Conservation (phyloP, 306 rosid species). For the Betula pendula region DNA sequence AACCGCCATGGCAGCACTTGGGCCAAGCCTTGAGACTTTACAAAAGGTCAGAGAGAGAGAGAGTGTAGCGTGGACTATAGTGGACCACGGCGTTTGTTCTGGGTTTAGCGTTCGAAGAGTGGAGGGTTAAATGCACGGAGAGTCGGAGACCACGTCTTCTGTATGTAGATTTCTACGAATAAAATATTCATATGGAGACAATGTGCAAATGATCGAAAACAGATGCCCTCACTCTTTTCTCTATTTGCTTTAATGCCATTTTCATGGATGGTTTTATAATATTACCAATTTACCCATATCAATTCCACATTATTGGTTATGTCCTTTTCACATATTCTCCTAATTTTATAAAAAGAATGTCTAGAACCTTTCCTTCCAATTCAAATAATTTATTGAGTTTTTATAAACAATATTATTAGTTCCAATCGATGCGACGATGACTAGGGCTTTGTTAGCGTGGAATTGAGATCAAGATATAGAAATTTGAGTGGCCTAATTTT, state of each 20-base stretch:
- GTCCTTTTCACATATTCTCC: too few relatives aligned
- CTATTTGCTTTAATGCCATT: not conserved
- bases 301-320: too few relatives aligned
- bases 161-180: too few relatives aligned
- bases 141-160: conserved; percentile 24
- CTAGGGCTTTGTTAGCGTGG: too few relatives aligned
- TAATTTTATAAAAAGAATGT: too few relatives aligned
- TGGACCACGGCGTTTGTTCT: not conserved
- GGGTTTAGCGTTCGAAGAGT: not conserved
- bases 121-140: not conserved
- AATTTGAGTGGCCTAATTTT: too few relatives aligned
- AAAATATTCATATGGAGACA: not conserved
- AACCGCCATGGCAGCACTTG: conserved; percentile 63
- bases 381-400: too few relatives aligned
- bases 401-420: too few relatives aligned
- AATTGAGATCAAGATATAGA: too few relatives aligned
- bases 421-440: too few relatives aligned
- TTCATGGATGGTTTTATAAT: not conserved
- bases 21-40: not conserved
- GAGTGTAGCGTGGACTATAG: not conserved
- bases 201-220: not conserved
- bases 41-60: not conserved
- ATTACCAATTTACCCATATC: too few relatives aligned
- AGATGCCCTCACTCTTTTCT: not conserved
- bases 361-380: too few relatives aligned